Base-by-base conservation (phyloP, 2,329 filamentous ascomycete species). In the Botrytis galanthina region DNA sequence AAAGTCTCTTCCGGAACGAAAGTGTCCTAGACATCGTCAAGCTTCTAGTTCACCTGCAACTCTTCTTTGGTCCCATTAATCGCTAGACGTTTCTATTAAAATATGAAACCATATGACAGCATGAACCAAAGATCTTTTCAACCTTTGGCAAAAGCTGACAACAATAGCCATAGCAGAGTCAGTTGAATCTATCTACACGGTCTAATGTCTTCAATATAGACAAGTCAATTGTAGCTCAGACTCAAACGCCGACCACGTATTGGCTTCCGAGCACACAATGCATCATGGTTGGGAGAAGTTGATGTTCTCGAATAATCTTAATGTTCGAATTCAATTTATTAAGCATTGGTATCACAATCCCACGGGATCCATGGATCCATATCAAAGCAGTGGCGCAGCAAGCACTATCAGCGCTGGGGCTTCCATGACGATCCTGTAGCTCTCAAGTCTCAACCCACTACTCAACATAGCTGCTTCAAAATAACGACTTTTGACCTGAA, bases 261-360 rank as follows among this genome's bases (percentile, higher is more conserved):
- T 29, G 20, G 44, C 35, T 42, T 35, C n/a, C 22, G n/a, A 42
- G 61, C 16, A 46, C 18, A 18, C n/a, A 29, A 18, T 57, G n/a
- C 51, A 57, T 57, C n/a, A 57, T 18, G 6, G 51, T 29, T 57
- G 51, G n/a, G 14, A 16, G n/a, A 14, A 57, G 22, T 42, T 51
- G 54, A 37, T 29, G 37, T 73, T 71, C 60, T 63, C 60, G 51
- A 71, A 74, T 51, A 72, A 32, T 54, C 46, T 71, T 72, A 72
- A 72, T 72, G 46, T 72, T 70, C 73, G 51, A 67, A 61, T 48
- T 14, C n/a, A 44, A n/a, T 35, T n/a, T 67, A 63, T 62, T 62
- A 62, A 66, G 57, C 61, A 72, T 35, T 61, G 57, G 72, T 66
- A 51, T 71, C 48, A 73, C 42, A 57, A 64, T 57, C 14, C 72